Evolutionary conservation across 306 rosid genomes (phyloP).

Genomic region (Casuarina equisetifolia): DNA sequence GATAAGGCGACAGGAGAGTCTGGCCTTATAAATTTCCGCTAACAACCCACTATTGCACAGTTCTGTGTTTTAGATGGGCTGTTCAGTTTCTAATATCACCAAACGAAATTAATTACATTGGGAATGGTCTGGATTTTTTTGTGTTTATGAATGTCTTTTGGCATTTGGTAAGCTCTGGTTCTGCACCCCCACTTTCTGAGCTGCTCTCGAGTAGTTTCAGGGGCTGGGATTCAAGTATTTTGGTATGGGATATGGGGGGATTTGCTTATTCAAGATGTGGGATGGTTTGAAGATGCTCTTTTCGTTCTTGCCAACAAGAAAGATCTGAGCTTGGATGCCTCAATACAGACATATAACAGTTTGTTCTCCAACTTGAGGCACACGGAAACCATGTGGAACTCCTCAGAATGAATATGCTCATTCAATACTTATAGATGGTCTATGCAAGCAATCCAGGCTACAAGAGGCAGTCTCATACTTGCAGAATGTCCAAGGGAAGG

Average conservation of each 20-base stretch:
- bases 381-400: constrained; percentile 44
- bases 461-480: constrained; percentile 46
- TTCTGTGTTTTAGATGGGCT: no score
- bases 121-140: neutral
- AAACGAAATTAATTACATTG: neutral
- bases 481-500: constrained; percentile 18
- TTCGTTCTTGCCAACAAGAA: constrained; percentile 54
- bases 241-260: constrained; percentile 55
- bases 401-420: constrained; percentile 41
- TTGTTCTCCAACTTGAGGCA: constrained; percentile 48
- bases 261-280: constrained; percentile 40
- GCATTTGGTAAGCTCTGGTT: constrained; percentile 44
- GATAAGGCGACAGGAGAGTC: no score
- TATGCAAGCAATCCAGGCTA: constrained; percentile 48
- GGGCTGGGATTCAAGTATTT: constrained; percentile 38
- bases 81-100: no score
- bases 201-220: constrained; percentile 38
- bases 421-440: constrained; percentile 48
- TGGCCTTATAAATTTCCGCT: no score
- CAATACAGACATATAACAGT: constrained; percentile 43
- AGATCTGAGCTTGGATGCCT: constrained; percentile 43
- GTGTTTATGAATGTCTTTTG: constrained; percentile 22
- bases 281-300: constrained; percentile 54
- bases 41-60: no score
- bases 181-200: constrained; percentile 44